These are phyloP conservation scores for Saccharomyces hybrid DNA, from an alignment of 1,139 yeast genomes.

Conservation along the genomic window DNA sequence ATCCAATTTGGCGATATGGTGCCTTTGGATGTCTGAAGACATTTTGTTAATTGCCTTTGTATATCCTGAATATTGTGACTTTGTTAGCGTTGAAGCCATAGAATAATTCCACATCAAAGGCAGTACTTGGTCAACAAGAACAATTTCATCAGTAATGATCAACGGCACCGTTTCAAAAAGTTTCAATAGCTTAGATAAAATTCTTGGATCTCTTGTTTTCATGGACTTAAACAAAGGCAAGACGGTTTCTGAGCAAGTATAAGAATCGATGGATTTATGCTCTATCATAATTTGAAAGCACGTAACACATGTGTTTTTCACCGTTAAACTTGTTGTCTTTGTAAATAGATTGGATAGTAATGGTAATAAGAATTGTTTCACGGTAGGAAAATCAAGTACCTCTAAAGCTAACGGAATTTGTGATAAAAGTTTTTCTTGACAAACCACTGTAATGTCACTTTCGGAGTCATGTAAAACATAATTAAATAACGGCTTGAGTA, in stretches of 20 bases:
- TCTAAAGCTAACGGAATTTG: slow-evolving; percentile 40
- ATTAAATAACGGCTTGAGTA: slow-evolving; percentile 30
- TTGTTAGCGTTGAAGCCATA: slow-evolving; percentile 39
- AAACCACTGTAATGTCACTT: slow-evolving; percentile 26
- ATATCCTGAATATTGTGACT: slow-evolving; percentile 36
- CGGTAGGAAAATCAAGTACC: slow-evolving; percentile 59
- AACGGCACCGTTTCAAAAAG: slow-evolving; percentile 43
- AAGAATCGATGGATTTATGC: slow-evolving; percentile 57
- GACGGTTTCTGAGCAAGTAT: slow-evolving; percentile 65
- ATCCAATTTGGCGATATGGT: slow-evolving; percentile 28
- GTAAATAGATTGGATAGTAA: slow-evolving; percentile 63
- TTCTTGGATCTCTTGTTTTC: slow-evolving; percentile 69
- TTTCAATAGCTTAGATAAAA: slow-evolving; percentile 47
- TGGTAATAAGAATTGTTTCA: slow-evolving; percentile 70
- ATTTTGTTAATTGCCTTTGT: slow-evolving; percentile 34
- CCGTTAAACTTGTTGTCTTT: slow-evolving; percentile 73
- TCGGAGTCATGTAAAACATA: slow-evolving; percentile 20
- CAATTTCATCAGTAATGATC: slow-evolving; percentile 34
- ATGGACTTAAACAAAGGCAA: slow-evolving; percentile 66
- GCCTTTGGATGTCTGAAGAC: slow-evolving; percentile 33
- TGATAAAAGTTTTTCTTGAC: slow-evolving; percentile 53
- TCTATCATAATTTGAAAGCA: slow-evolving; percentile 55
- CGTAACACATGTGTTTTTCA: slow-evolving; percentile 62
- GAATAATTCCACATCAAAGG: slow-evolving; percentile 44
- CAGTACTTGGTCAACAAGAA: slow-evolving; percentile 39